These are phyloP conservation scores for Diaporthe ilicicola DNA, from an alignment of 2,329 filamentous ascomycete genomes.

Conservation along the genomic window DNA sequence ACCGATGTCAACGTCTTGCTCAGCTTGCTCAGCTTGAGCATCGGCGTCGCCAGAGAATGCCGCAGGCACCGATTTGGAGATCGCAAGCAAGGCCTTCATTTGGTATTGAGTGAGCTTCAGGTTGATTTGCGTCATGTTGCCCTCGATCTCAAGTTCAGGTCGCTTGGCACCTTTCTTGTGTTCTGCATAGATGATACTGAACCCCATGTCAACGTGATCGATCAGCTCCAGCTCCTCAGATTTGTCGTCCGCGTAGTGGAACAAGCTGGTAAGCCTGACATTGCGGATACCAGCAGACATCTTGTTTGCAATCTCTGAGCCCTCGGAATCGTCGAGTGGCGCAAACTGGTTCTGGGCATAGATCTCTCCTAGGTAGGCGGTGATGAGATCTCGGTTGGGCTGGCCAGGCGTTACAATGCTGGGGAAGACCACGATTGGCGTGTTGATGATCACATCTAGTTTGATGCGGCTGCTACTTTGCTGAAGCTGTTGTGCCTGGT, in stretches of 20 bases:
- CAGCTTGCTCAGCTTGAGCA: conserved; percentile 76
- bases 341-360: conserved; percentile 95
- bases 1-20: conserved; percentile 74
- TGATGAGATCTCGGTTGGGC: conserved; percentile 81
- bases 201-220: conserved; percentile 93
- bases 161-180: conserved; percentile 80
- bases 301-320: conserved; percentile 83
- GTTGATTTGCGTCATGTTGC: conserved; percentile 92
- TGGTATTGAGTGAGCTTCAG: conserved; percentile 90
- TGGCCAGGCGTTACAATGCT: conserved; percentile 75
- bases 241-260: conserved; percentile 77
- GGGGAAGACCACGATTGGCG: conserved; percentile 95
- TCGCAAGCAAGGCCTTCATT: conserved; percentile 85
- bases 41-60: conserved; percentile 82
- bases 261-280: conserved; percentile 87
- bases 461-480: conserved; percentile 90
- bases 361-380: conserved; percentile 95
- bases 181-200: conserved; percentile 91
- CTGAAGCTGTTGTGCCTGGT: conserved; percentile 92
- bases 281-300: conserved; percentile 91
- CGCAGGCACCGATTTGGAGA: conserved; percentile 86
- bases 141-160: conserved; percentile 91
- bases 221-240: conserved; percentile 95
- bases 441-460: conserved; percentile 92
- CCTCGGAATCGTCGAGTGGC: conserved; percentile 79